Conservation (phyloP, 2,329 filamentous ascomycete genomes). For the Blumeria graminis region DNA sequence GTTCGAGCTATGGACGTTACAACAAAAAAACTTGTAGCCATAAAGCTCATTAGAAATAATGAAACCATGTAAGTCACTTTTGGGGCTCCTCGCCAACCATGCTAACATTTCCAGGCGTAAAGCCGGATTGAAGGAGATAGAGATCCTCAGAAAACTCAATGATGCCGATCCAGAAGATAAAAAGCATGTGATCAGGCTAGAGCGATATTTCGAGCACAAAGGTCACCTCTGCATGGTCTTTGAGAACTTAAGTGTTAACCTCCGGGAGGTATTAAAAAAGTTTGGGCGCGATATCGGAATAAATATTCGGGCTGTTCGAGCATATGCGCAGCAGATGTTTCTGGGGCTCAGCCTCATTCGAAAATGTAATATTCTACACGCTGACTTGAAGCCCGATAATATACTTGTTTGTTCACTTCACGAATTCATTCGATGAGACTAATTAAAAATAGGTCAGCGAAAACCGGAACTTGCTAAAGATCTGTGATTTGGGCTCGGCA, state of each 20-base stretch:
- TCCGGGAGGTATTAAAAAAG: conserved; percentile 85
- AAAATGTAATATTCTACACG: conserved; percentile 82
- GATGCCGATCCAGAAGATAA: conserved; percentile 68
- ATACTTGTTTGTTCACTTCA: conserved; percentile 30
- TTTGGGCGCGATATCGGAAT: conserved; percentile 88
- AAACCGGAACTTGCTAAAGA: conserved; percentile 61
- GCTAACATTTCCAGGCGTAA: conserved; percentile 30
- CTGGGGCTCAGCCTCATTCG: conserved; percentile 67
- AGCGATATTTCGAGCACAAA: conserved; percentile 79
- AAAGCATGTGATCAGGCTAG: conserved; percentile 75
- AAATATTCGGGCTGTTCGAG: conserved; percentile 64
- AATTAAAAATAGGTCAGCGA: conserved; percentile 38
- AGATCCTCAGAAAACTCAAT: conserved; percentile 71
- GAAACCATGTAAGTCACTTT: conserved; percentile 41
- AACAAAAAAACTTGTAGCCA: conserved; percentile 56
- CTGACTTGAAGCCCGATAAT: conserved; percentile 94
- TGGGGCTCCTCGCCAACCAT: not conserved
- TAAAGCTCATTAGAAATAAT: conserved; percentile 97
- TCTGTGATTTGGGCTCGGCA: conserved; percentile 92
- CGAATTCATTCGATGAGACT: conserved; percentile 3
- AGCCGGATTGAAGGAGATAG: conserved; percentile 82
- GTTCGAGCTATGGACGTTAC: conserved; percentile 62
- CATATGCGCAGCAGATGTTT: conserved; percentile 88
- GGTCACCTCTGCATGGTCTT: conserved; percentile 92
- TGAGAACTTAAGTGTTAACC: conserved; percentile 79